A percentile compares a stretch with the other conserved stretches of the same genome.
These are phyloP conservation scores for Fusarium dimerum DNA, from an alignment of 2,329 filamentous ascomycete genomes.

Conservation along the genomic window DNA sequence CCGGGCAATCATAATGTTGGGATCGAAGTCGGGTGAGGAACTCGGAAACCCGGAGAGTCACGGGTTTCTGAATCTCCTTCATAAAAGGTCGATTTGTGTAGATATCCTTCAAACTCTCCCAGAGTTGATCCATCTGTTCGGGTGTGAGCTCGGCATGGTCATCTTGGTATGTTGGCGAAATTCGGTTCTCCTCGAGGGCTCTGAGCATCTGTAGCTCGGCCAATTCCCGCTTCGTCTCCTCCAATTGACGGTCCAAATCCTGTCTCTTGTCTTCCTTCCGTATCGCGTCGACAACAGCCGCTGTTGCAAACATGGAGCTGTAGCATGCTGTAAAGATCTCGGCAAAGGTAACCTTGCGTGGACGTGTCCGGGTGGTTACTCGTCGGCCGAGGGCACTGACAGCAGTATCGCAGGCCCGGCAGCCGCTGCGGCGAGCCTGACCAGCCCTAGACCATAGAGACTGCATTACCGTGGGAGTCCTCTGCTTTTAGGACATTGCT, in stretches of 20 bases:
- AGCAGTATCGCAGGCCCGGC: conserved; percentile 59
- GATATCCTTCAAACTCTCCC: conserved; percentile 33
- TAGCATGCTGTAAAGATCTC: conserved; percentile 67
- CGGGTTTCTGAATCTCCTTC: conserved; percentile 37
- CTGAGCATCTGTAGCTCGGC: conserved; percentile 39
- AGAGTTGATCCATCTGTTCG: conserved; percentile 35
- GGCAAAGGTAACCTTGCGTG: conserved; percentile 51
- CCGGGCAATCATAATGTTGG: conserved; percentile 32
- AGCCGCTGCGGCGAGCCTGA: conserved; percentile 64
- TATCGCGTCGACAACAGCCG: conserved; percentile 62
- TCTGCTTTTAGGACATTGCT: conserved; percentile 25
- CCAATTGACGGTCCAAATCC: conserved; percentile 63
- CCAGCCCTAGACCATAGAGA: conserved; percentile 67
- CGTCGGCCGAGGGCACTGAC: conserved; percentile 51
- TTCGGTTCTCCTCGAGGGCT: conserved; percentile 20
- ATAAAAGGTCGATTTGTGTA: conserved; percentile 36
- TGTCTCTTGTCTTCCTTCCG: conserved; percentile 58
- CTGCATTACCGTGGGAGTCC: conserved; percentile 56
- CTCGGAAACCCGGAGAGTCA: conserved; percentile 28
- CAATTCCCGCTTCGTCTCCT: conserved; percentile 52
- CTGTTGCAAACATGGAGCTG: conserved; percentile 66
- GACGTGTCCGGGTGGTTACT: conserved; percentile 49
- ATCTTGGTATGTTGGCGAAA: conserved; percentile 5
- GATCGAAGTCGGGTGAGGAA: conserved; percentile 29
- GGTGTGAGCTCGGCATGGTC: conserved; percentile 19